These are phyloP conservation scores for Salicornia ramosissima DNA, from an alignment of 148 eudicot species.

Conservation along the genomic window DNA sequence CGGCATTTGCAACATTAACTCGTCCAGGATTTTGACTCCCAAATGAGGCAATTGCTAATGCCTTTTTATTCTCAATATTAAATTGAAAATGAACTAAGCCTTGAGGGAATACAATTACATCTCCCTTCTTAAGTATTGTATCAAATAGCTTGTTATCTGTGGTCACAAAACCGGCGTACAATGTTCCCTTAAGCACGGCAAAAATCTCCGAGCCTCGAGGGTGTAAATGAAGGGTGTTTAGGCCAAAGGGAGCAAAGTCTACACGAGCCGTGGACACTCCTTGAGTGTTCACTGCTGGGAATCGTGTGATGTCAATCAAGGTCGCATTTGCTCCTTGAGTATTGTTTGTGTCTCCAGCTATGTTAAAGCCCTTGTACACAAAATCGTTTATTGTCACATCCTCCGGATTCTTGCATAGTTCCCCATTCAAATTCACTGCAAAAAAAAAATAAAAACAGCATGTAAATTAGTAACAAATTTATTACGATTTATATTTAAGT, in stretches of 20 bases:
- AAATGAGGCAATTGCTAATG: conserved; percentile 24
- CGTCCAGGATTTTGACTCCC: conserved; percentile 28
- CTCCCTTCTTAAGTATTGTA: conserved; percentile 18
- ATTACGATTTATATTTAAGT: too few relatives aligned
- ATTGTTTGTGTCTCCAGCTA: conserved; percentile 22
- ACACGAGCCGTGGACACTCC: conserved; percentile 23
- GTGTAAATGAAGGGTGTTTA: conserved; percentile 30
- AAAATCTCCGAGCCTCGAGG: conserved; percentile 28
- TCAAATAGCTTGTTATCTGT: conserved; percentile 17
- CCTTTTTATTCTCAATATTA: conserved; percentile 13
- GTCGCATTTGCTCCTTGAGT: background rate
- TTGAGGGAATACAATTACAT: conserved; percentile 27
- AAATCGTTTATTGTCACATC: conserved; percentile 23
- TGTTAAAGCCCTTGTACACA: conserved; percentile 22
- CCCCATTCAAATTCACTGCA: conserved; percentile 25
- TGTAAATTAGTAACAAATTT: background rate
- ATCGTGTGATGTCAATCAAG: background rate
- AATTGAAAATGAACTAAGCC: conserved; percentile 27
- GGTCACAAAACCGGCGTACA: conserved; percentile 28
- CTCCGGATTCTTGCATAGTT: conserved; percentile 24
- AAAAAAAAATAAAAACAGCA: background rate
- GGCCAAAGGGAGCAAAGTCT: conserved; percentile 22
- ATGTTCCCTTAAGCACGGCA: conserved; percentile 15
- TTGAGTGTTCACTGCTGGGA: conserved; percentile 26
- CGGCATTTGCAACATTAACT: conserved; percentile 7